A percentile compares a stretch with the other conserved stretches of the same genome.
Conservation (phyloP, 805 yeast species). For the Ogataea siamensis region DNA sequence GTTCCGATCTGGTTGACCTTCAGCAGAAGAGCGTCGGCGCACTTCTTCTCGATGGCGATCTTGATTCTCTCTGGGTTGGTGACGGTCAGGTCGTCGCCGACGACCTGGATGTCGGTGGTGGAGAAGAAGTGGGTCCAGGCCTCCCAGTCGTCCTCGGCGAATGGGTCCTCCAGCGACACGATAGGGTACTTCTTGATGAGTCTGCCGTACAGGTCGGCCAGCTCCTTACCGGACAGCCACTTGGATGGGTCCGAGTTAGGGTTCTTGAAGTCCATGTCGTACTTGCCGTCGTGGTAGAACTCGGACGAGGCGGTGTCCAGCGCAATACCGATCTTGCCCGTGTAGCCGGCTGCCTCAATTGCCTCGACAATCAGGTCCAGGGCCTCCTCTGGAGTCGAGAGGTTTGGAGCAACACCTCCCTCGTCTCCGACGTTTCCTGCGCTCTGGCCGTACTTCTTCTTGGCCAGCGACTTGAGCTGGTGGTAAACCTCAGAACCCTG, state of each 20-base stretch:
- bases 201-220: slow-evolving; percentile 78
- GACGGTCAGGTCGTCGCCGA: slow-evolving; percentile 97
- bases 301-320: slow-evolving; percentile 97
- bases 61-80: slow-evolving; percentile 95
- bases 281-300: slow-evolving; percentile 94
- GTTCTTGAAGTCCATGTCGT: slow-evolving; percentile 98
- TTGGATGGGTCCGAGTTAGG: slow-evolving; percentile 86
- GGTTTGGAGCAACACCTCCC: slow-evolving; percentile 99
- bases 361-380: slow-evolving; percentile 89
- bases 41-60: slow-evolving; percentile 95
- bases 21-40: slow-evolving; percentile 89
- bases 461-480: slow-evolving; percentile 87
- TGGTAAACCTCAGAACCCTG: slow-evolving; percentile 98
- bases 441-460: slow-evolving; percentile 93
- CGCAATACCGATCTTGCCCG: slow-evolving; percentile 88
- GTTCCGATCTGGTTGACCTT: slow-evolving; percentile 99
- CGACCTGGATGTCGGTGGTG: slow-evolving; percentile 80
- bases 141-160: slow-evolving; percentile 99
- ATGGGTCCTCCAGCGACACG: slow-evolving; percentile 98
- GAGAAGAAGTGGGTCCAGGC: slow-evolving; percentile 90
- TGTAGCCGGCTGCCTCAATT: slow-evolving; percentile 93
- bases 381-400: slow-evolving; percentile 94
- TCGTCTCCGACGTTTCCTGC: slow-evolving; percentile 99
- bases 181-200: slow-evolving; percentile 92
- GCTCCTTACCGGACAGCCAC: slow-evolving; percentile 86